Percentiles rank a stretch among this genome's conserved stretches.
Evolutionary conservation across 2,329 filamentous ascomycete genomes (phyloP).

Genomic region (Capronia epimyces): DNA sequence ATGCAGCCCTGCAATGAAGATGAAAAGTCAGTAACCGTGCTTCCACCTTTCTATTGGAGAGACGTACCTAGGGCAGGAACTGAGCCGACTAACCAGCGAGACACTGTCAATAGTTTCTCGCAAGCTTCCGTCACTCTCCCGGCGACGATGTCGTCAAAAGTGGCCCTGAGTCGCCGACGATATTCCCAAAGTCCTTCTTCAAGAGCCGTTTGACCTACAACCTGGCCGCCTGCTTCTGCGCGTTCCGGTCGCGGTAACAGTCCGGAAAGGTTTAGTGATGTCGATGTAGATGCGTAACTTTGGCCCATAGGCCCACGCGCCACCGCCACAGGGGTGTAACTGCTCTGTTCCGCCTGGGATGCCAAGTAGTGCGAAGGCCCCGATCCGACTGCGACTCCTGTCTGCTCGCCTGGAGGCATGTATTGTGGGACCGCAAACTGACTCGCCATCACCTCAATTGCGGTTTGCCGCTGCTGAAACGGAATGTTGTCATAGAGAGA

Average conservation of each 20-base stretch:
- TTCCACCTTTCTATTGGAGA: not conserved
- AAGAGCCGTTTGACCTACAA: slow-evolving; percentile 46
- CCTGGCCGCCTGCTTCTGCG: slow-evolving; percentile 28
- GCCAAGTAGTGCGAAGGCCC: slow-evolving; percentile 59
- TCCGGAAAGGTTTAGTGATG: slow-evolving; percentile 46
- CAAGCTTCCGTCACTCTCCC: slow-evolving; percentile 57
- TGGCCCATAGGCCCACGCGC: slow-evolving; percentile 47
- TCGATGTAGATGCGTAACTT: slow-evolving; percentile 50
- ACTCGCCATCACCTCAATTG: slow-evolving; percentile 68
- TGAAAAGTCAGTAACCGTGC: slow-evolving; percentile 7
- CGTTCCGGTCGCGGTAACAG: slow-evolving; percentile 38
- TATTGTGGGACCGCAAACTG: slow-evolving; percentile 68
- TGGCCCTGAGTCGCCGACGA: slow-evolving; percentile 52
- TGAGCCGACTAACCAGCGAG: slow-evolving; percentile 62
- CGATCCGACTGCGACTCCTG: slow-evolving; percentile 55
- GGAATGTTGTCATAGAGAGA: slow-evolving; percentile 67
- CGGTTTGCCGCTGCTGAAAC: slow-evolving; percentile 68
- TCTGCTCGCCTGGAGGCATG: slow-evolving; percentile 61
- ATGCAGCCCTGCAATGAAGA: slow-evolving; percentile 56
- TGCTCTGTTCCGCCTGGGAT: slow-evolving; percentile 54
- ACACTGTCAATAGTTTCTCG: slow-evolving; percentile 55
- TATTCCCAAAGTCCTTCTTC: slow-evolving; percentile 65
- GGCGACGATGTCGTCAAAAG: slow-evolving; percentile 66
- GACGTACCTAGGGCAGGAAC: slow-evolving; percentile 61
- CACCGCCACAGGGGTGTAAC: slow-evolving; percentile 57